A percentile compares a stretch with the other conserved stretches of the same genome.
Evolutionary conservation across 1,284 basidiomycete species (phyloP).

Genomic region (Cryptococcus depauperatus): DNA sequence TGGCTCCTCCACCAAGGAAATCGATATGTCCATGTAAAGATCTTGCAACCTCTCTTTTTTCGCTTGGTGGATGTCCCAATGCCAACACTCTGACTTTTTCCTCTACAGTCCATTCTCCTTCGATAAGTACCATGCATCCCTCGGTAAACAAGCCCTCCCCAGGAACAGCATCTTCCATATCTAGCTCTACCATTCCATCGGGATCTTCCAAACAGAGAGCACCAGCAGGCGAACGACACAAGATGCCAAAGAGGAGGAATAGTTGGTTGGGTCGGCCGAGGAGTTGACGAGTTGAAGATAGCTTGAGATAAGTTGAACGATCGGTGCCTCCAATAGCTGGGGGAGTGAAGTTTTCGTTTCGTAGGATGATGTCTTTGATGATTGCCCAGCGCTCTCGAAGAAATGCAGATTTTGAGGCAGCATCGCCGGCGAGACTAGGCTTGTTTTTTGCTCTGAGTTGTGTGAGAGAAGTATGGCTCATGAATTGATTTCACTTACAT

Average conservation of each 20-base stretch:
- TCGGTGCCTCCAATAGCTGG: constrained; percentile 82
- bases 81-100: constrained; percentile 81
- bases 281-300: constrained; percentile 93
- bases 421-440: constrained; percentile 64
- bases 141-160: constrained; percentile 96
- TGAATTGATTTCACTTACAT: constrained; percentile 12
- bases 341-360: constrained; percentile 94
- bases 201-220: constrained; percentile 85
- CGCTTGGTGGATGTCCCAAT: constrained; percentile 94
- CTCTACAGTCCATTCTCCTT: constrained; percentile 93
- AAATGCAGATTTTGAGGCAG: constrained; percentile 66
- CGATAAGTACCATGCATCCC: constrained; percentile 87
- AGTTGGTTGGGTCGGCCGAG: constrained; percentile 82
- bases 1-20: constrained; percentile 84
- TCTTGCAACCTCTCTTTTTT: constrained; percentile 72
- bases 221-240: constrained; percentile 58
- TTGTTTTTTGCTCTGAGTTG: constrained; percentile 48
- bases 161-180: constrained; percentile 82
- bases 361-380: constrained; percentile 74
- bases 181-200: constrained; percentile 82
- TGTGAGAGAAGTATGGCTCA: too few species aligned
- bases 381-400: constrained; percentile 75
- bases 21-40: constrained; percentile 87
- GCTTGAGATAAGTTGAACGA: constrained; percentile 71
- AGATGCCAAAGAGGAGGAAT: constrained; percentile 90